Evolutionary conservation across 2,329 filamentous ascomycete genomes (phyloP), one percentile per base, ranked within the genome.

Genomic region (Ceratocystis colombiana): DNA sequence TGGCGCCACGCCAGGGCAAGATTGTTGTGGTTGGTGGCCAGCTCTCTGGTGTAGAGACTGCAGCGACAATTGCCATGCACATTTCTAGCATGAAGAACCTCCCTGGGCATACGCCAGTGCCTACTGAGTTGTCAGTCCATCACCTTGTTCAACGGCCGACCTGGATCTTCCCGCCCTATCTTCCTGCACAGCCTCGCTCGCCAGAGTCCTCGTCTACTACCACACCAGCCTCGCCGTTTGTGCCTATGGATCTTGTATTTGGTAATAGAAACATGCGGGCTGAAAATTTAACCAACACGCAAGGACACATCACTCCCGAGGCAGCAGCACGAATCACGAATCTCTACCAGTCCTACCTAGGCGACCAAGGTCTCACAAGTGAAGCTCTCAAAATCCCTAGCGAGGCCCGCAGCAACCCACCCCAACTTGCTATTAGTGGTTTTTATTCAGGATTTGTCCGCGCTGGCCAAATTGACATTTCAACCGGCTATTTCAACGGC

Each of bases 21-120:
- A 84, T 94, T 17, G 78, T 90, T 0, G 79, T 95, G 0, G 83
- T 91, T 0, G 90, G 90, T 0, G 89, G 89, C 0, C 88, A 91
- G 71, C 91, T 94, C 81, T 93, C 89, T 1, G 89, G 89, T 0
- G 83, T 88, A 4, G 90, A 95, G 76, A 87, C 87, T 62, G 87
- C 89, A 0, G 86, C 84, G 8, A 85, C 86, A 1, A 82, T 92
- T 62, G 88, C 88, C 10, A 79, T 84, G 3, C 84, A 91, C 69
- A 74, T 93, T 1, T 92, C 89, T 0, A 84, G 84, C 5, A 80
- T 81, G 2, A 74, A 75, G 12, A 77, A 87, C 72, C 80, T 82
- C 0, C 82, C 85, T 0, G 63, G 63, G 6, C 61, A 28, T 28
- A 61, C 57, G 3, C 65, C 73, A 0, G 74, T 79, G 57, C 71